These are phyloP conservation scores for Ustilago lituana DNA, from an alignment of 1,284 basidiomycete genomes.

Conservation along the genomic window DNA sequence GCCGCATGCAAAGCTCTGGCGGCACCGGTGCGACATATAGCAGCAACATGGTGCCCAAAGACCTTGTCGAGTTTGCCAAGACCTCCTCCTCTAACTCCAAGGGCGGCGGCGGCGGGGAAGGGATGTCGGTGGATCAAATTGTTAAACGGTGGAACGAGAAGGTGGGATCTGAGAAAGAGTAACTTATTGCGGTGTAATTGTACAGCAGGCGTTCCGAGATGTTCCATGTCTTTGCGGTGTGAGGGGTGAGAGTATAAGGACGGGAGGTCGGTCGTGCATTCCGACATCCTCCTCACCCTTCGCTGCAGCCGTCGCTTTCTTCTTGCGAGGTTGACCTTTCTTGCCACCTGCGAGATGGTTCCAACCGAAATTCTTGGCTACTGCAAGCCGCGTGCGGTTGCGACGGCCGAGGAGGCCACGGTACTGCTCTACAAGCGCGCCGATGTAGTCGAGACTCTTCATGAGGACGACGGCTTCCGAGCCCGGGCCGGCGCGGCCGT, in stretches of 20 bases:
- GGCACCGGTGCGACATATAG: slow-evolving; percentile 71
- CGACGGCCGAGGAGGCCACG: slow-evolving; percentile 36
- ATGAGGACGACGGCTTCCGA: slow-evolving; percentile 57
- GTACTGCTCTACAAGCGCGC: slow-evolving; percentile 34
- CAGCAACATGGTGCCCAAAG: slow-evolving; percentile 91
- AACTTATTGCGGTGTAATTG: no score
- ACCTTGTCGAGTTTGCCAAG: slow-evolving; percentile 80
- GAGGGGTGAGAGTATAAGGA: no score
- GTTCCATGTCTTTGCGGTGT: no score
- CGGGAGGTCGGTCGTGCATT: slow-evolving; percentile 27
- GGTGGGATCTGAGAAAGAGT: slow-evolving; percentile 13
- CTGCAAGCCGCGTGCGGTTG: slow-evolving; percentile 35
- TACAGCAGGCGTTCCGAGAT: no score
- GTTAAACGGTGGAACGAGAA: slow-evolving; percentile 25
- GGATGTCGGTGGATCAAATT: slow-evolving; percentile 31
- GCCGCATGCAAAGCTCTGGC: slow-evolving; percentile 68
- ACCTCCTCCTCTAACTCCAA: background rate
- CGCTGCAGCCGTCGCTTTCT: slow-evolving; percentile 7
- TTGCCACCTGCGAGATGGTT: slow-evolving; percentile 12
- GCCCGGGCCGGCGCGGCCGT: slow-evolving; percentile 49
- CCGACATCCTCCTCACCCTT: slow-evolving; percentile 10
- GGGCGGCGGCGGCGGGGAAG: background rate
- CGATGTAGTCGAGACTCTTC: slow-evolving; percentile 45
- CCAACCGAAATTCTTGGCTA: slow-evolving; percentile 31
- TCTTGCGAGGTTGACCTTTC: slow-evolving; percentile 12